phyloP scores from a whole-genome alignment of 2,329 filamentous ascomycete species.

The Chalara sp. region DNA sequence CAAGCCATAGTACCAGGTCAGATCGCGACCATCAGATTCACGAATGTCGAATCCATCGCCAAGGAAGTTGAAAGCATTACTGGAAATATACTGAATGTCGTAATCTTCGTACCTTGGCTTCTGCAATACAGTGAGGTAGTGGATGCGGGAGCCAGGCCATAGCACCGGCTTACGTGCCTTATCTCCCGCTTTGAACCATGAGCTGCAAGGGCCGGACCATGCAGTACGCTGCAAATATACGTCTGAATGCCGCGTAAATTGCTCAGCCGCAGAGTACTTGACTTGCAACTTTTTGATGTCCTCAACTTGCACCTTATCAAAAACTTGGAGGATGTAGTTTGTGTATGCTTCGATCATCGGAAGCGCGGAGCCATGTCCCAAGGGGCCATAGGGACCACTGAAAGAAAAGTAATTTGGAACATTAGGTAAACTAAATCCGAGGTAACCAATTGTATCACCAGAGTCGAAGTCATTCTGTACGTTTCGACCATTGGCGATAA shows the following conservation, averaged over 20 bases:
- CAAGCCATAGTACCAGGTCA: too few species aligned
- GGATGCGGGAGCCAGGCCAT: slow-evolving; percentile 35
- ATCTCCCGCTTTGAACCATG: slow-evolving; percentile 21
- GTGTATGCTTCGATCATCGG: slow-evolving; percentile 27
- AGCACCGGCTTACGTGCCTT: slow-evolving; percentile 38
- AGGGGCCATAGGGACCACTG: slow-evolving; percentile 26
- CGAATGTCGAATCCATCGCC: slow-evolving; percentile 35
- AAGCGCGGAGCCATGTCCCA: slow-evolving; percentile 22
- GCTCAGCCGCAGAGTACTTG: slow-evolving; percentile 30
- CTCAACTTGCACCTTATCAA: slow-evolving; percentile 28
- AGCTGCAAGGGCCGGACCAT: slow-evolving; percentile 17
- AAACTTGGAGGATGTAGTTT: slow-evolving; percentile 29
- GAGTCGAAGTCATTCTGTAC: slow-evolving; percentile 17
- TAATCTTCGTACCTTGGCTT: slow-evolving; percentile 36
- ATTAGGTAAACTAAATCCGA: slow-evolving; percentile 17
- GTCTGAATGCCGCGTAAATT: slow-evolving; percentile 22
- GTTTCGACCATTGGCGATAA: slow-evolving; percentile 14
- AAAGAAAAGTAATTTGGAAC: slow-evolving; percentile 16
- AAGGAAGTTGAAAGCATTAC: slow-evolving; percentile 27
- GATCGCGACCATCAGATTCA: too few species aligned
- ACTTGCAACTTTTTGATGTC: slow-evolving; percentile 35
- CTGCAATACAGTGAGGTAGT: slow-evolving; percentile 37
- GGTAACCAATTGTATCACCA: slow-evolving; percentile 19
- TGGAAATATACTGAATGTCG: slow-evolving; percentile 29
- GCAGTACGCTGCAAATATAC: slow-evolving; percentile 28